Conservation (phyloP, 2,329 filamentous ascomycete species). For the Aspergillus calidoustus region DNA sequence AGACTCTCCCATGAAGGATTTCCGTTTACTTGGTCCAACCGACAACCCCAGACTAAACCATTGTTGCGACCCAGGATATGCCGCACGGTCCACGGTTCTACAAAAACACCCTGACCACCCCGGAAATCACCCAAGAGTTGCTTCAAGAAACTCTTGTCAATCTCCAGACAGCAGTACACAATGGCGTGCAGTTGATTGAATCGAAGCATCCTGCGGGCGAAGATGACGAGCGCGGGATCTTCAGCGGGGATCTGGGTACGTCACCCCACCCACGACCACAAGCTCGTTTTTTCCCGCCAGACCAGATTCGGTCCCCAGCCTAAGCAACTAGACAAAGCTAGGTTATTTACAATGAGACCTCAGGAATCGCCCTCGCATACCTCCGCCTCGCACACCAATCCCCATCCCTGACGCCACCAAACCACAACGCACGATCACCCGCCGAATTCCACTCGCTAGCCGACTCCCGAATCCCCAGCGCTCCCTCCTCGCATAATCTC, state of each 20-base stretch:
- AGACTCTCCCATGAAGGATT: too few relatives aligned
- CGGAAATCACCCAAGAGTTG: not conserved
- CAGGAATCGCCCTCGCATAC: slow-evolving; percentile 43
- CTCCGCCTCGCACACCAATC: slow-evolving; percentile 45
- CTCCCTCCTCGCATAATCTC: slow-evolving; percentile 31
- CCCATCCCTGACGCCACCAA: slow-evolving; percentile 26
- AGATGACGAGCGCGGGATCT: slow-evolving; percentile 9
- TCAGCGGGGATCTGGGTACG: slow-evolving; percentile 9
- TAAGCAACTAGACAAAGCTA: too few relatives aligned
- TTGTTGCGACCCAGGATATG: not conserved
- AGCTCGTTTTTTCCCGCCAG: not conserved
- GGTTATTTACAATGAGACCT: too few relatives aligned
- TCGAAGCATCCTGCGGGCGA: not conserved
- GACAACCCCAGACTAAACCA: too few relatives aligned
- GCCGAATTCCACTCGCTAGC: slow-evolving; percentile 31
- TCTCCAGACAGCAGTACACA: not conserved
- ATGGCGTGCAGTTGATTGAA: slow-evolving; percentile 12
- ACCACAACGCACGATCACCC: slow-evolving; percentile 22
- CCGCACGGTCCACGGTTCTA: slow-evolving; percentile 6
- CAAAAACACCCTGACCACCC: not conserved
- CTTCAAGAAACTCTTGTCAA: not conserved
- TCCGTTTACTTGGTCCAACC: too few relatives aligned
- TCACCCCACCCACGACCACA: not conserved
- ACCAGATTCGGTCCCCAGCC: too few relatives aligned
- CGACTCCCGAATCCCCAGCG: slow-evolving; percentile 31